These are phyloP conservation scores for Cubamyces sp. DNA, from an alignment of 768 basidiomycete genomes.

Conservation along the genomic window DNA sequence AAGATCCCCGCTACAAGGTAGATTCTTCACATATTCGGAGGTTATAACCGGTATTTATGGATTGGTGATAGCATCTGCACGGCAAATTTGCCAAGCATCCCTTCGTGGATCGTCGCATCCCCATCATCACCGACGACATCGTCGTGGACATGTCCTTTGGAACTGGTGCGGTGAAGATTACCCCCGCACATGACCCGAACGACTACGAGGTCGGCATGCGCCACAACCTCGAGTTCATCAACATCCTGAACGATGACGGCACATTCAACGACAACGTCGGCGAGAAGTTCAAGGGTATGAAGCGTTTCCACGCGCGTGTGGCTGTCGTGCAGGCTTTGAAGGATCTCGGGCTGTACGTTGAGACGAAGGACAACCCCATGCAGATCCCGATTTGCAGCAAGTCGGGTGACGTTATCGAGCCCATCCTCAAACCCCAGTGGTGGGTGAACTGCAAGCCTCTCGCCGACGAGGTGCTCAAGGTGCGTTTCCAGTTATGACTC, in stretches of 20 bases:
- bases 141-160: slow-evolving; percentile 93
- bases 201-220: slow-evolving; percentile 94
- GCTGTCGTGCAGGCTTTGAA: slow-evolving; percentile 84
- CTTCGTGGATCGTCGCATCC: slow-evolving; percentile 83
- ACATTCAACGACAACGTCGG: slow-evolving; percentile 93
- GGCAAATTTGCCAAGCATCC: slow-evolving; percentile 92
- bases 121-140: slow-evolving; percentile 85
- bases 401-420: slow-evolving; percentile 96
- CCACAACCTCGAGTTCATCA: slow-evolving; percentile 90
- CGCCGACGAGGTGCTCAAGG: slow-evolving; percentile 88
- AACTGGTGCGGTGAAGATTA: slow-evolving; percentile 98
- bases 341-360: slow-evolving; percentile 83
- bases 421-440: slow-evolving; percentile 97
- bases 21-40: not conserved
- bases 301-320: slow-evolving; percentile 91
- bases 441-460: slow-evolving; percentile 95
- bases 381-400: slow-evolving; percentile 96
- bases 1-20: slow-evolving; percentile 87
- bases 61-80: slow-evolving; percentile 70
- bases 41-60: not conserved
- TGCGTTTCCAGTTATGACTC: slow-evolving; percentile 34
- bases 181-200: slow-evolving; percentile 96
- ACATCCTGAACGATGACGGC: slow-evolving; percentile 94
- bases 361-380: slow-evolving; percentile 97
- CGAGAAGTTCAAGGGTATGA: slow-evolving; percentile 89